Percentiles rank a stretch among this genome's conserved stretches.
Evolutionary conservation across 169 alveolate species (phyloP).

Genomic region (Cytauxzoon felis): DNA sequence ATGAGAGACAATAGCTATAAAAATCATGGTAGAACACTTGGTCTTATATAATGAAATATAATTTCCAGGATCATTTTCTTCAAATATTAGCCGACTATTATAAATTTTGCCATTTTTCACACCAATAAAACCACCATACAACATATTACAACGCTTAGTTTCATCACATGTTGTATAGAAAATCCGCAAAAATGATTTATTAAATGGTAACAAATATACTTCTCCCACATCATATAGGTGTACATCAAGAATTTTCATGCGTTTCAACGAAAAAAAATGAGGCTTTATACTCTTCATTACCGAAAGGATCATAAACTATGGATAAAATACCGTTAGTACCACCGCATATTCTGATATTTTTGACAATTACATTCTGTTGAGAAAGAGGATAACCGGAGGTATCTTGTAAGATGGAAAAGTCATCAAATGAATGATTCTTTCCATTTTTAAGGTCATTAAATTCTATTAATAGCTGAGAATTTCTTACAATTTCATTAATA

Average conservation of each 20-base stretch:
- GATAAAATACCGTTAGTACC: neutral
- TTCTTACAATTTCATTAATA: neutral
- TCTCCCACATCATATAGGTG: slow-evolving; percentile 14
- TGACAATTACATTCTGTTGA: too few species aligned
- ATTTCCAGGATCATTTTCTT: slow-evolving; percentile 22
- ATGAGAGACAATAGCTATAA: slow-evolving; percentile 23
- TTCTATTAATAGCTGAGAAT: neutral
- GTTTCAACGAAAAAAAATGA: slow-evolving; percentile 1
- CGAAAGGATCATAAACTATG: slow-evolving; percentile 3
- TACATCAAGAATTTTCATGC: neutral
- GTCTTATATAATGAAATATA: slow-evolving; percentile 32
- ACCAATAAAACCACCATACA: slow-evolving; percentile 1
- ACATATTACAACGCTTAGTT: slow-evolving; percentile 28
- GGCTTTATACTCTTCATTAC: neutral
- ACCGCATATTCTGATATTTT: slow-evolving; percentile 10
- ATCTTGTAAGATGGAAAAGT: too few species aligned
- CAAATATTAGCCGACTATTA: slow-evolving; percentile 10
- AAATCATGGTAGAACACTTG: slow-evolving; percentile 31
- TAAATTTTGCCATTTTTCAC: neutral
- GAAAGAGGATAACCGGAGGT: too few species aligned
- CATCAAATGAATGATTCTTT: neutral
- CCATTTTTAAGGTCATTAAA: neutral
- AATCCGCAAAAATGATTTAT: neutral
- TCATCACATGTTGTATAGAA: slow-evolving; percentile 25
- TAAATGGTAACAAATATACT: slow-evolving; percentile 37